phyloP scores from a whole-genome alignment of 768 basidiomycete species.

The Hygrophoropsis aurantiaca region DNA sequence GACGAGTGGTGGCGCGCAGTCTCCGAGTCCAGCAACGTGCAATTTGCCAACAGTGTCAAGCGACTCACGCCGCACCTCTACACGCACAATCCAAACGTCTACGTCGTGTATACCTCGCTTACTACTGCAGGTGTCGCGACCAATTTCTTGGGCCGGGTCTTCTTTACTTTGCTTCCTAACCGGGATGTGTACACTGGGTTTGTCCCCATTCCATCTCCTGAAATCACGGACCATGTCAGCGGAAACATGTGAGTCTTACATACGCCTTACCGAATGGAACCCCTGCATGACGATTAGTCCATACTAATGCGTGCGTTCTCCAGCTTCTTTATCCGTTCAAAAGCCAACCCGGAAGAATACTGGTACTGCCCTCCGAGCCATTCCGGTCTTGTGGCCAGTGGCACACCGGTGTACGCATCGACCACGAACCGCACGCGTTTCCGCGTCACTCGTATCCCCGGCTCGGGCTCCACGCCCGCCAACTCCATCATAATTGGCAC shows the following conservation, averaged over 20 bases:
- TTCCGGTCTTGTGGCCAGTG: too few species aligned
- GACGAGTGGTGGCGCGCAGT: constrained; percentile 27
- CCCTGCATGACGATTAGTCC: not conserved
- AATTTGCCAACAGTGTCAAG: too few species aligned
- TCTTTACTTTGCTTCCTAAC: not conserved
- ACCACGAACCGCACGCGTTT: too few species aligned
- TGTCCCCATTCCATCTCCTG: not conserved
- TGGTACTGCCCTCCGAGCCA: constrained; percentile 4
- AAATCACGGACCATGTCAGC: not conserved
- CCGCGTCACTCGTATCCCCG: too few species aligned
- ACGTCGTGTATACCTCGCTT: too few species aligned
- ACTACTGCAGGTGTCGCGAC: too few species aligned
- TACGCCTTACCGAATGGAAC: too few species aligned
- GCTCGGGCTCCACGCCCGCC: too few species aligned
- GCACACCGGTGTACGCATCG: too few species aligned
- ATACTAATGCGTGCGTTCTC: not conserved
- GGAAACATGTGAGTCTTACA: not conserved
- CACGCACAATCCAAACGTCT: too few species aligned
- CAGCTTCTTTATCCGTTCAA: constrained; percentile 2
- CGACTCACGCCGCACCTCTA: too few species aligned
- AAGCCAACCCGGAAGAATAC: not conserved
- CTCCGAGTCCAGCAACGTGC: not conserved
- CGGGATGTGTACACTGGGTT: not conserved
- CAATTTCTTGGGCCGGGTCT: not conserved
- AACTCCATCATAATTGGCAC: too few species aligned